phyloP scores from a whole-genome alignment of 768 basidiomycete species.

The Suillus weaverae region DNA sequence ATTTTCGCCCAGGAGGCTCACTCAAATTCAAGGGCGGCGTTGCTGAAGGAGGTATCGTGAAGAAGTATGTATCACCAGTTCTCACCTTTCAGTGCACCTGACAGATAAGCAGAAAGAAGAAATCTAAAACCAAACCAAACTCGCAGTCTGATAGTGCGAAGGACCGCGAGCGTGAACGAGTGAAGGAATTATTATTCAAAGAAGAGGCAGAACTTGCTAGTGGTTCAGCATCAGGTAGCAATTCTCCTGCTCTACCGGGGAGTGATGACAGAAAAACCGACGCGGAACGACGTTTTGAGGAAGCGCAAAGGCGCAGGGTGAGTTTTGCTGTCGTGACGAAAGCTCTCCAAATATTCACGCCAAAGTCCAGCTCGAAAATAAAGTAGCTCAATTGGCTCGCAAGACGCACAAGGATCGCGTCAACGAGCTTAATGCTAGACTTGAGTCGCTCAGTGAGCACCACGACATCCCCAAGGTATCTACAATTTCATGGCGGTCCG shows the following conservation, averaged over 20 bases:
- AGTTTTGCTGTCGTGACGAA: constrained; percentile 24
- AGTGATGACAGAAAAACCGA: constrained; percentile 69
- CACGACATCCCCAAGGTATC: constrained; percentile 91
- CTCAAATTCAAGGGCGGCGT: constrained; percentile 89
- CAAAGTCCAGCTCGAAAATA: constrained; percentile 59
- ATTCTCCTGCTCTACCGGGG: constrained; percentile 57
- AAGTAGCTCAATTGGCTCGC: constrained; percentile 72
- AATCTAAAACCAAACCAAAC: constrained; percentile 66
- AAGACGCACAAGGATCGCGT: constrained; percentile 96
- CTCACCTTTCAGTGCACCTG: constrained; percentile 9
- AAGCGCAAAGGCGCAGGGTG: constrained; percentile 81
- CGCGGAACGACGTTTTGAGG: constrained; percentile 86
- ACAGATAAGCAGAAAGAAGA: constrained; percentile 68
- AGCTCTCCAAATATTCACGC: constrained; percentile 12
- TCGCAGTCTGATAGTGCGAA: constrained; percentile 49
- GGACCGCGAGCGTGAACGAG: constrained; percentile 41
- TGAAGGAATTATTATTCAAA: constrained; percentile 53
- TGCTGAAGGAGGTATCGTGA: constrained; percentile 74
- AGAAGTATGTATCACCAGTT: constrained; percentile 59
- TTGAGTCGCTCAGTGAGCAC: constrained; percentile 88
- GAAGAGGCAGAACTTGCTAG: constrained; percentile 43
- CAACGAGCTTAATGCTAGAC: constrained; percentile 82
- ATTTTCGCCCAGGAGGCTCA: constrained; percentile 81
- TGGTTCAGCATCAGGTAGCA: constrained; percentile 54
- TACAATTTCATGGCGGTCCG: constrained; percentile 23